These are phyloP conservation scores for Quambalaria eucalypti DNA, from an alignment of 1,284 basidiomycete species.

Conservation along the genomic window DNA sequence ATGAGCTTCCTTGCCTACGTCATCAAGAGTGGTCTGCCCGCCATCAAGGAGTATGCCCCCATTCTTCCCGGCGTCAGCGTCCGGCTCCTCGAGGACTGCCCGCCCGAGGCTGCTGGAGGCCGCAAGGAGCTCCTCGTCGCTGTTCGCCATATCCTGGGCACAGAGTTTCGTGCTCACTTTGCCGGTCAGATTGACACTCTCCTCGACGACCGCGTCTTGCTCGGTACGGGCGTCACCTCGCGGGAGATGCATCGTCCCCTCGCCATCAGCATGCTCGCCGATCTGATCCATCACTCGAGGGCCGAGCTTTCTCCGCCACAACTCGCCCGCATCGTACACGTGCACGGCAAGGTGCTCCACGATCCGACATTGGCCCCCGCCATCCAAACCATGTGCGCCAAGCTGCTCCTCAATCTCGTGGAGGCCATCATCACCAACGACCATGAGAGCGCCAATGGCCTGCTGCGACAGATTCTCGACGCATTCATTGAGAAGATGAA, in stretches of 20 bases:
- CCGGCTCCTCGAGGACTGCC: slow-evolving; percentile 85
- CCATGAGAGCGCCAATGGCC: slow-evolving; percentile 55
- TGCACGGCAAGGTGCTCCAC: slow-evolving; percentile 81
- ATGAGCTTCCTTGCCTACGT: slow-evolving; percentile 90
- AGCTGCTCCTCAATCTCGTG: slow-evolving; percentile 81
- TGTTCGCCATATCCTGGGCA: slow-evolving; percentile 78
- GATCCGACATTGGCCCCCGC: slow-evolving; percentile 72
- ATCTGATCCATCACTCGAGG: slow-evolving; percentile 85
- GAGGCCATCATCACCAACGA: slow-evolving; percentile 61
- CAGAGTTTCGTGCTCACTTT: slow-evolving; percentile 70
- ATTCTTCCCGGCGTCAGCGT: slow-evolving; percentile 72
- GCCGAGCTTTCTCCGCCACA: slow-evolving; percentile 72
- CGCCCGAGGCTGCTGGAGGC: slow-evolving; percentile 67
- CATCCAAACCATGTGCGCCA: slow-evolving; percentile 84
- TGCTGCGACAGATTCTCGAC: slow-evolving; percentile 69
- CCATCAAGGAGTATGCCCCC: slow-evolving; percentile 70
- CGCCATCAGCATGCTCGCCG: slow-evolving; percentile 81
- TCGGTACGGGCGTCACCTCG: slow-evolving; percentile 69
- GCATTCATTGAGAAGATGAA: slow-evolving; percentile 79
- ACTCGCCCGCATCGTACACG: slow-evolving; percentile 68
- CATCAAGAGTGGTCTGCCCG: slow-evolving; percentile 63
- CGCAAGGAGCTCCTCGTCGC: slow-evolving; percentile 81
- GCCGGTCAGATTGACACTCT: slow-evolving; percentile 80
- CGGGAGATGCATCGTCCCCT: slow-evolving; percentile 70
- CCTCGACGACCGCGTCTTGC: slow-evolving; percentile 79